phyloP scores from a whole-genome alignment of 805 yeast genomes.

The Candida berthetii region DNA sequence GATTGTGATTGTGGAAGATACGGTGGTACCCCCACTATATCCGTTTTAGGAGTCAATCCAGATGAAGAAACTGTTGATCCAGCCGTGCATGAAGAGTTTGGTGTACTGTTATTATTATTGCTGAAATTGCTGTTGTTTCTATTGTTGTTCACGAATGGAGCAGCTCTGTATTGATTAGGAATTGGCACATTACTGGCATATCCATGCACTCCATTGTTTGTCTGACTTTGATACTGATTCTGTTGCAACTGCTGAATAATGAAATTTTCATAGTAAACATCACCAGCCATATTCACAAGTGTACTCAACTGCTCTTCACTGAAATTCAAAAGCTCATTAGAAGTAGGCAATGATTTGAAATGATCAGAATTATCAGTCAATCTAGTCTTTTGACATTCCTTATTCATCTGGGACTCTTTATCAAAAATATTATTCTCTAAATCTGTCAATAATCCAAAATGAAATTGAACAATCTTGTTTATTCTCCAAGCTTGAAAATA shows the following conservation, averaged over 20 bases:
- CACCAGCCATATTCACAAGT: slow-evolving; percentile 6
- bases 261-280: not conserved
- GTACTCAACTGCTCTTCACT: slow-evolving; percentile 16
- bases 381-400: slow-evolving; percentile 8
- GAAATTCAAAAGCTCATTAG: slow-evolving; percentile 16
- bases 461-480: slow-evolving; percentile 39
- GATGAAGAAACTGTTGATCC: too few species aligned
- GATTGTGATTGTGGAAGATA: too few species aligned
- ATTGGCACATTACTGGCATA: not conserved
- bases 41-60: too few species aligned
- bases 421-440: slow-evolving; percentile 23
- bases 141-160: too few species aligned
- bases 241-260: not conserved
- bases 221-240: not conserved
- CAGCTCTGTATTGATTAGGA: too few species aligned
- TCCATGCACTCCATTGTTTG: not conserved
- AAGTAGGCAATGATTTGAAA: slow-evolving; percentile 15
- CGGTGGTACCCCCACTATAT: too few species aligned
- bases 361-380: slow-evolving; percentile 9
- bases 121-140: too few species aligned
- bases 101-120: too few species aligned
- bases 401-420: slow-evolving; percentile 13
- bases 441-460: slow-evolving; percentile 29
- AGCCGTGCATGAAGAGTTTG: too few species aligned
- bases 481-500: slow-evolving; percentile 65